Conservation (phyloP, 2,329 filamentous ascomycete genomes). For the Aspergillus ibericus region DNA sequence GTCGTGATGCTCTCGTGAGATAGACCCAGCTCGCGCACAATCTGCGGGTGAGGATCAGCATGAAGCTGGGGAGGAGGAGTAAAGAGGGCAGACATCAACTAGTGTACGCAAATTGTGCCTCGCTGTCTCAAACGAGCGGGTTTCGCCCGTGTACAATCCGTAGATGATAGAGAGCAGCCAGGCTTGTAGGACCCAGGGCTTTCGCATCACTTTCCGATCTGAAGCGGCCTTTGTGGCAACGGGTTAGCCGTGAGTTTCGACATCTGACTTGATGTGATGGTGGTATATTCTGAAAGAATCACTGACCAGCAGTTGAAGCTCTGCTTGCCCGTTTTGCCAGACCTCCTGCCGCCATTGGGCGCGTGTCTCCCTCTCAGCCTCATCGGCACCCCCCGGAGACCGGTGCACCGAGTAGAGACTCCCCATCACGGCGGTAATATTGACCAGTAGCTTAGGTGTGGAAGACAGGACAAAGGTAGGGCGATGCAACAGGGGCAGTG, state of each 20-base stretch:
- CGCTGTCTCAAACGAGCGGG: too few species aligned
- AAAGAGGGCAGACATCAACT: background rate
- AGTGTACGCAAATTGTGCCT: background rate
- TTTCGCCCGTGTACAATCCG: background rate
- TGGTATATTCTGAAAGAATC: background rate
- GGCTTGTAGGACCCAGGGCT: background rate
- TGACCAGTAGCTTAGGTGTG: background rate
- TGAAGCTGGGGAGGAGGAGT: background rate
- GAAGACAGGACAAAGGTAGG: background rate
- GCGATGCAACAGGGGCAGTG: background rate
- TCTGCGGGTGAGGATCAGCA: background rate
- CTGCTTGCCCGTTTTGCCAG: background rate
- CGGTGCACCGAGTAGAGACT: background rate
- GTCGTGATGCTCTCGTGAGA: slow-evolving; percentile 1
- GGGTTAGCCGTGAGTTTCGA: too few species aligned
- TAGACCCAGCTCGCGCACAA: background rate
- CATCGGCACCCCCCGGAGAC: too few species aligned
- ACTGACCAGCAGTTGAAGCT: background rate
- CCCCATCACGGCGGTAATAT: background rate
- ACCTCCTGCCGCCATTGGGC: too few species aligned
- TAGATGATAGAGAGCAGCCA: background rate
- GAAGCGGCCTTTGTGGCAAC: too few species aligned
- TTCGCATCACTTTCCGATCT: background rate
- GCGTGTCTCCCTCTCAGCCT: too few species aligned
- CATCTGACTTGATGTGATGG: too few species aligned